Base-by-base conservation (phyloP, 306 rosid species). In the Senna siamea region DNA sequence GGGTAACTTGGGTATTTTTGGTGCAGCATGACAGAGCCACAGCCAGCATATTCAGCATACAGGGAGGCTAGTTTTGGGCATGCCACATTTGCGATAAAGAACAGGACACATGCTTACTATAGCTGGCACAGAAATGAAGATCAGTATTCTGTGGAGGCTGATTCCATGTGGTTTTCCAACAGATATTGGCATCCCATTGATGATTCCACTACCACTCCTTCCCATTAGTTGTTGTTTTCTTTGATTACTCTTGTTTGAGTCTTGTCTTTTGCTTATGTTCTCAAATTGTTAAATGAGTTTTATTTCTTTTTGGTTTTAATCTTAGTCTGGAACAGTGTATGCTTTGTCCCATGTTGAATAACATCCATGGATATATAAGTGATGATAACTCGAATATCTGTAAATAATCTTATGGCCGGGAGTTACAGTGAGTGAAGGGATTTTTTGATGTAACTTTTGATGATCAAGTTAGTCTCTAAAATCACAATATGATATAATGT, bases 31-130 rank as follows among this genome's bases (percentile, higher is more conserved):
- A 83, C 90, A 47, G 84, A 89, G 61, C 98, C 98, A 47, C 98
- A 91, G 40, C 97, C 98, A 13, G 56, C 51, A 3, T 93, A 93
- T 81, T 91, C 97, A 0, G 98, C 97, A 7, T 93, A 59, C 73
- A 74, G 96, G 26, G 96, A 93, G 64, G 92, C 97, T 30, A 93
- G 98, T 74, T 93, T 88, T 23, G 97, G 98, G 37, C 98, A 93
- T 23, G 98, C 88, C 55, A 82, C 85, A n/a, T 88, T 93, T 9
- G 90, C 82, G 75, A 84, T 91, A 63, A 89, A 85, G 87, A 93
- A 93, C 71, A 46, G 89, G 66, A 93, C 97, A 3, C 97, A 89
- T 76, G 97, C 97, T 28, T 68, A 81, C 81, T 91, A 80, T 77
- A 20, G 87, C 44, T 93, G 98, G 98, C 88, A 87, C 74, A 78